Base-by-base conservation (phyloP, 2,329 filamentous ascomycete genomes). In the Thielaviopsis musarum region DNA sequence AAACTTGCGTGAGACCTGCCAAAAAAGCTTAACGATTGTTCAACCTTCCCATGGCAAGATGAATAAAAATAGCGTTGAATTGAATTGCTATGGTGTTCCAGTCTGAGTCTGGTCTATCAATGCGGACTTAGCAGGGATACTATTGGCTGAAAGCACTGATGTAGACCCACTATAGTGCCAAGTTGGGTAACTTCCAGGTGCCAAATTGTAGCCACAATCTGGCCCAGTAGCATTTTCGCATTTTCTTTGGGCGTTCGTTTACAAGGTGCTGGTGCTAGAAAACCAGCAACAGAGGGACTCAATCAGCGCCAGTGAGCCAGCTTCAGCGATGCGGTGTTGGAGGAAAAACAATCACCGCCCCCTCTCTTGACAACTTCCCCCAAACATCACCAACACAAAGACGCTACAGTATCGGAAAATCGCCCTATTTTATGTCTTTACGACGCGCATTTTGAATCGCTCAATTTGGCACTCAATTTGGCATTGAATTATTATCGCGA, bases 361-460 rank as follows among this genome's bases (percentile, higher is more conserved):
- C 59, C 59, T 61, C 59, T 54, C 55, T 57, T 48, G 24, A 38
- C 38, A 58, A 61, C 56, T 61, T 61, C 49, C 55, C 59, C 56
- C 59, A 57, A 61, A 61, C 59, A 61, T 57, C 59, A 61, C 53
- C 55, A 52, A 30, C 28, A 60, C 51, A 17, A 45, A 30, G 34
- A 52, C 45, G 19, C 49, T 34, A 34, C 28, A 15, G 52, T 30
- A 41, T n/a, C 53, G 21, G 10, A 52, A 56, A 56, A 45, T 38
- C 24, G 48, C 28, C 52, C 49, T 52, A 26, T 53, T 53, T 26
- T 45, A 24, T 38, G 45, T 38, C 52, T 48, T 55, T 41, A 22
- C 57, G 41, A 59, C 57, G 57, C 57, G 57, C 57, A 59, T 17
- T 54, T 59, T 54, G 12, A 38, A 21, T 26, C 19, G 38, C 38